Evolutionary conservation across 305 asterid genomes (phyloP).

Genomic region (Caryopteris hybrid): DNA sequence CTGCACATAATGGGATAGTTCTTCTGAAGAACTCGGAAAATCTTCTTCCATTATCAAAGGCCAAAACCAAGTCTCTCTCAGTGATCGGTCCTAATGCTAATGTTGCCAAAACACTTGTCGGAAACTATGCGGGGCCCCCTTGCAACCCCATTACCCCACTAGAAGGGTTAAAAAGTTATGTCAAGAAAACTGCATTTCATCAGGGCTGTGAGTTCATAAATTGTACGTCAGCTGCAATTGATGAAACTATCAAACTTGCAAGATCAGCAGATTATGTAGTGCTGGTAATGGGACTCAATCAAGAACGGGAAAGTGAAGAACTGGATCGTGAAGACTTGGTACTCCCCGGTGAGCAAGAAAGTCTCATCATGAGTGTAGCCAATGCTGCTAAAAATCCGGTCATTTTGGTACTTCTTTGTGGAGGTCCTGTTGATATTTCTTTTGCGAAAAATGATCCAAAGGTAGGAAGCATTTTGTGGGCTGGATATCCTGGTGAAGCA

Average conservation of each 20-base stretch:
- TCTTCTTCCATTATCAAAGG: conserved; percentile 46
- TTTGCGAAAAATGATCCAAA: conserved; percentile 44
- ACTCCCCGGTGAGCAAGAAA: conserved; percentile 47
- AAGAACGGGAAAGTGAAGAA: conserved; percentile 45
- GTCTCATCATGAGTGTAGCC: conserved; percentile 34
- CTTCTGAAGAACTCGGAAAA: conserved; percentile 40
- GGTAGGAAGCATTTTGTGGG: conserved; percentile 55
- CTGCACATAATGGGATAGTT: conserved; percentile 50
- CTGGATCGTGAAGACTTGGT: conserved; percentile 43
- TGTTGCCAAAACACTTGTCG: conserved; percentile 31
- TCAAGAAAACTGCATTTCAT: conserved; percentile 20
- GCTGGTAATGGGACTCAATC: conserved; percentile 54
- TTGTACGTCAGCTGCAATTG: conserved; percentile 26
- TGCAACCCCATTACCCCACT: conserved; percentile 46
- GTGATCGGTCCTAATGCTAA: conserved; percentile 58
- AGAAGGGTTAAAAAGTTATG: conserved; percentile 36
- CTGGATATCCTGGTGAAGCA: conserved; percentile 63
- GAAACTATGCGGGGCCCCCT: conserved; percentile 65
- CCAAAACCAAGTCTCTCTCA: conserved; percentile 31
- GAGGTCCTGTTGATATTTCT: conserved; percentile 52
- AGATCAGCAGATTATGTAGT: conserved; percentile 40
- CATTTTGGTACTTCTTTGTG: conserved; percentile 47
- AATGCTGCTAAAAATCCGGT: conserved; percentile 44
- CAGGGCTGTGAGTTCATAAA: conserved; percentile 37
- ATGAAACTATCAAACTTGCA: conserved; percentile 26